Evolutionary conservation across 805 yeast genomes (phyloP), one percentile per base, ranked within the genome.

Genomic region (Yarrowia sp.): DNA sequence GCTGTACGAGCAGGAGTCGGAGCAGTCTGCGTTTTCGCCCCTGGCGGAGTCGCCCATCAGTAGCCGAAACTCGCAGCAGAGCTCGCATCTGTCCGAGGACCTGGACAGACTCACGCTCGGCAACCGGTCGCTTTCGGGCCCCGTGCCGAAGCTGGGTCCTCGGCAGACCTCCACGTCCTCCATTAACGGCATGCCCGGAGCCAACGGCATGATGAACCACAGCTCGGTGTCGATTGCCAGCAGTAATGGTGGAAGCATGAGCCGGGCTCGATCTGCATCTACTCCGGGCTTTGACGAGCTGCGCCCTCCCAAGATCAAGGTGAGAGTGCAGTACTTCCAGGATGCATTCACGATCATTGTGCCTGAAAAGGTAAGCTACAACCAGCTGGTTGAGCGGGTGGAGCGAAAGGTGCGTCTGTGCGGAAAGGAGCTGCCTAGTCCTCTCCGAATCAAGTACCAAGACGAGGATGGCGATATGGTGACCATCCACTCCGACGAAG

Each of bases 401-500:
- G 86, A 84, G 70, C 82, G 82, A 60, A 87, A 87, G 73, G 75
- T 87, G 56, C 79, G 82, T 53, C 83, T 84, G 64, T 81, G 86
- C 67, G 89, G 88, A 30, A 82, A 80, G 56, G 78, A 79, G 68
- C 70, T 74, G n/a, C 76, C 76, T 56, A 63, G 58, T 66, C 81
- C 78, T 24, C 78, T 84, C 46, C 84, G 89, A 73, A 82, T 95
- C 70, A 88, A 87, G 76, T 94, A 92, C 76, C 87, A 86, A 75
- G 99, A 95, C 77, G 99, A 95, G 78, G 99, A 95, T 76, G 97
- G 96, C 17, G 99, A 95, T 76, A 89, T 85, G 75, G 96, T 95
- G 50, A 87, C 90, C 58, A 86, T 94, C 78, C 90, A 87, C 71
- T 86, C 92, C 39, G 89, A 89, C 70, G 98, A 94, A 65, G 98